Conservation (phyloP, 2,329 filamentous ascomycete species). For the Alternaria dauci region DNA sequence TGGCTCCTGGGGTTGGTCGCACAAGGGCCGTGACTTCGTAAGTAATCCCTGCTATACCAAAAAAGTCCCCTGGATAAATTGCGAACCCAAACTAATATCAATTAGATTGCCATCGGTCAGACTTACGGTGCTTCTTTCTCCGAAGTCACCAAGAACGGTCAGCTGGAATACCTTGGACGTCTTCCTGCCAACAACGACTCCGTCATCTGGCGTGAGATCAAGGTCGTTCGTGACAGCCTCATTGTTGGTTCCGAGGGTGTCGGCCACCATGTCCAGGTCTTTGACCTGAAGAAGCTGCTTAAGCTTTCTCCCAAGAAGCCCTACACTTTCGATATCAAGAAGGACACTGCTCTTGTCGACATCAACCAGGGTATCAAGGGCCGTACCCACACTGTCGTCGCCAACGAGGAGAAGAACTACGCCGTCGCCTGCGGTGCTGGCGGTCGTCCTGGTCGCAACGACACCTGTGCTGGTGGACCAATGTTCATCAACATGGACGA, state of each 20-base stretch:
- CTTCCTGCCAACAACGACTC: constrained; percentile 57
- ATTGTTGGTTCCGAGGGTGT: constrained; percentile 52
- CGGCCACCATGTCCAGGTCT: constrained; percentile 67
- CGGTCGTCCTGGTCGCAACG: constrained; percentile 41
- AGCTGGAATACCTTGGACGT: constrained; percentile 63
- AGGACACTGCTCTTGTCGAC: constrained; percentile 43
- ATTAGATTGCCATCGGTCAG: constrained; percentile 59
- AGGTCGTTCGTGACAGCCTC: constrained; percentile 51
- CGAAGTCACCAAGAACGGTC: constrained; percentile 59
- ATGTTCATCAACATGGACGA: constrained; percentile 68
- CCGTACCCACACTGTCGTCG: constrained; percentile 48
- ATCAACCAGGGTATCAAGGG: constrained; percentile 38
- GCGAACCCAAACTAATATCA: not conserved
- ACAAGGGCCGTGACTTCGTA: constrained; percentile 61
- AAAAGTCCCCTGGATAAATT: not conserved
- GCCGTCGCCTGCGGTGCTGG: constrained; percentile 46
- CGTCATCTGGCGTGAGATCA: constrained; percentile 64
- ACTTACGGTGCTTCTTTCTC: constrained; percentile 65
- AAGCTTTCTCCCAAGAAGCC: constrained; percentile 45
- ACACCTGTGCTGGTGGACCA: constrained; percentile 60
- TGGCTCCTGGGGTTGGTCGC: constrained; percentile 63
- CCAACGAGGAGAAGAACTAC: constrained; percentile 47
- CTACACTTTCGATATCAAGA: constrained; percentile 39
- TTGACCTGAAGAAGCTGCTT: constrained; percentile 62
- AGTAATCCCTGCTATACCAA: not conserved